These are phyloP conservation scores for Alternaria dauci DNA, from an alignment of 2,329 filamentous ascomycete species.

Conservation along the genomic window DNA sequence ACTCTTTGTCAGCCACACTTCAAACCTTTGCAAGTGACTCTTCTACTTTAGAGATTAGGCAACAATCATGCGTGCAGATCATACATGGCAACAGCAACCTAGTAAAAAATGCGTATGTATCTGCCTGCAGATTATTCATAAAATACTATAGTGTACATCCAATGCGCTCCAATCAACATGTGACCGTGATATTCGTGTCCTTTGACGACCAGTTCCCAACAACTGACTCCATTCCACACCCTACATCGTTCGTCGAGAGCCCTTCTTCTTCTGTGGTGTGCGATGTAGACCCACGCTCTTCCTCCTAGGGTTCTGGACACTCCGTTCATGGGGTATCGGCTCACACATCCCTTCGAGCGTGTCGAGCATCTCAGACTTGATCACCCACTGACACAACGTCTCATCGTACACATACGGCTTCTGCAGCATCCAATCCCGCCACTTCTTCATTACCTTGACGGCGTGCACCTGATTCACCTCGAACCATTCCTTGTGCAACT, in stretches of 20 bases:
- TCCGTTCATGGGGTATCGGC: background rate
- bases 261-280: background rate
- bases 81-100: no score
- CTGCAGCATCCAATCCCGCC: slow-evolving; percentile 4
- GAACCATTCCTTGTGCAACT: slow-evolving; percentile 90
- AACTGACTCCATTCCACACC: no score
- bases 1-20: no score
- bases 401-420: background rate
- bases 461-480: slow-evolving; percentile 62
- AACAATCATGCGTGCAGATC: no score
- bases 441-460: slow-evolving; percentile 3
- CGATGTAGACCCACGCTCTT: background rate
- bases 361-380: background rate
- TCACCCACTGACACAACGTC: background rate
- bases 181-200: background rate
- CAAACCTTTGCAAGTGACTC: no score
- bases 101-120: background rate
- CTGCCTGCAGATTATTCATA: background rate
- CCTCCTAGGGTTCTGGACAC: background rate
- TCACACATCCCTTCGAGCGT: background rate
- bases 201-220: background rate
- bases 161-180: background rate
- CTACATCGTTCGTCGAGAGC: background rate
- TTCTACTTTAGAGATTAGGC: no score
- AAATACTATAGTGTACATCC: background rate